Evolutionary conservation across 2,329 filamentous ascomycete species (phyloP), one percentile per base, ranked within the genome.

Genomic region (Fusarium miscanthi): DNA sequence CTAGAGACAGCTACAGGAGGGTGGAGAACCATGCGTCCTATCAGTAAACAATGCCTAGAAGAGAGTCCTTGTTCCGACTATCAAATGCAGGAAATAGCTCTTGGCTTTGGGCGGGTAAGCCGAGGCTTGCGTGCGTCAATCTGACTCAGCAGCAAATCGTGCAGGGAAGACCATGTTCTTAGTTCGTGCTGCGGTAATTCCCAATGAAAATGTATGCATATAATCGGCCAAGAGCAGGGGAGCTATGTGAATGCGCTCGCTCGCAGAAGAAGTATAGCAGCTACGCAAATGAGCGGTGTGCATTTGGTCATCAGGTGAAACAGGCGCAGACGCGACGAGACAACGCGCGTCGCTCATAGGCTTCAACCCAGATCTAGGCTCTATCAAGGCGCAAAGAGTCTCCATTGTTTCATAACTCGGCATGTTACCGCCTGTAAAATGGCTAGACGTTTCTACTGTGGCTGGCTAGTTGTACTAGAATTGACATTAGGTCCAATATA

Each of bases 71-170:
- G 13, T 0, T n/a, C 13, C n/a, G 9, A 25, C n/a, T 35, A 35
- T 51, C 3, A 10, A 7, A 8, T 23, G 11, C 5, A 35, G 5
- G 3, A n/a, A 30, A 12, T 8, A 12, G 21, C 14, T 35, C 14
- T 17, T 16, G 33, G 16, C 33, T 9, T 35, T 19, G 2, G 4
- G 46, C 46, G 46, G 46, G 3, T 4, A 49, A 49, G 21, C 30
- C 21, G 46, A 49, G 6, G 2, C 6, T 13, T 19, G 2, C 23
- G 21, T 7, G 10, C 3, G 2, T 3, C 5, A 31, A 19, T 33
- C 46, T 31, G 46, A 33, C 21, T 37, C 17, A 37, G 17, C 35
- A 9, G 17, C 8, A 37, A 37, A 19, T 17, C 8, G 10, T 37
- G 10, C 35, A 6, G 8, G 35, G 16, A 37, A 37, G 16, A 16